Evolutionary conservation across 2,329 filamentous ascomycete genomes (phyloP).

Genomic region (Fusarium humuli): DNA sequence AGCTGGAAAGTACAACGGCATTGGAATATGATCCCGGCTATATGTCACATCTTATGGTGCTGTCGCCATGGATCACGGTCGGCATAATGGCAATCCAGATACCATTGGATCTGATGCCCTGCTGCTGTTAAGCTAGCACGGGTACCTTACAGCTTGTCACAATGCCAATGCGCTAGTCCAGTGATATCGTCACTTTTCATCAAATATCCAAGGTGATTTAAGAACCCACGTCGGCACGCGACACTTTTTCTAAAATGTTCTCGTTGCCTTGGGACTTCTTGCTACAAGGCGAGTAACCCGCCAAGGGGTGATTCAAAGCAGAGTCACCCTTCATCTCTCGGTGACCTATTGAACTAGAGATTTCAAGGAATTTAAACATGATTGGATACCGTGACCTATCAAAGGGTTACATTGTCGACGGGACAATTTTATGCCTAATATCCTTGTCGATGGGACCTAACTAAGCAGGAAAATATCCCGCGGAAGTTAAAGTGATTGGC

Average conservation of each 20-base stretch:
- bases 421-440: neutral
- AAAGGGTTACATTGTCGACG: constrained; percentile 13
- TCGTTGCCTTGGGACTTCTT: neutral
- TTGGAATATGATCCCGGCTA: neutral
- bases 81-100: neutral
- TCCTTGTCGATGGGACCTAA: neutral
- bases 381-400: constrained; percentile 15
- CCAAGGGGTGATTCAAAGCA: neutral
- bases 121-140: neutral
- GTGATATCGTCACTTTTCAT: neutral
- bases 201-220: neutral
- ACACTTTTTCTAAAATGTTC: rapidly evolving
- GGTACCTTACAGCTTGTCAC: neutral
- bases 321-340: constrained; percentile 1
- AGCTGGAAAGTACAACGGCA: too few species aligned
- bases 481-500: neutral
- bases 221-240: neutral
- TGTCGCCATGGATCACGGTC: neutral
- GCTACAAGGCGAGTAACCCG: neutral
- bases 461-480: neutral
- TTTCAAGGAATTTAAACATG: neutral
- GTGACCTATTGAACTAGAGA: neutral
- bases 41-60: neutral
- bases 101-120: neutral
- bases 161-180: neutral